Evolutionary conservation across 140 eudicot species (phyloP).

Genomic region (Oenanthe javanica): DNA sequence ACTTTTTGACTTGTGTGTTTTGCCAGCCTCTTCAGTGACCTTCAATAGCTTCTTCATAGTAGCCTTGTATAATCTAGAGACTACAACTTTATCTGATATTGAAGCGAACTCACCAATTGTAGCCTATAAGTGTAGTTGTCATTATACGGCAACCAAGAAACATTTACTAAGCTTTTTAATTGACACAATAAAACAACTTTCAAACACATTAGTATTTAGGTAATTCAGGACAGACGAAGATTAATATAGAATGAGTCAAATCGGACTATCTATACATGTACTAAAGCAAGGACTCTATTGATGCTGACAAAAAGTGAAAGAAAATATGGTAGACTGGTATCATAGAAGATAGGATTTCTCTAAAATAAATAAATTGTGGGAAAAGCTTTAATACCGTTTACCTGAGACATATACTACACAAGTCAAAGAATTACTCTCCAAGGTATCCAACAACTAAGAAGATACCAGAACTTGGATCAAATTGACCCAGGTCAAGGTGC

Average conservation of each 20-base stretch:
- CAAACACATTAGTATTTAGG: background rate
- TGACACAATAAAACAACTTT: background rate
- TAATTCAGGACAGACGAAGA: background rate
- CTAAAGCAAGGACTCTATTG: background rate
- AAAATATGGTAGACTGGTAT: background rate
- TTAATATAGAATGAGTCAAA: background rate
- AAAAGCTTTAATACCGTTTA: background rate
- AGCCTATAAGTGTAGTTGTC: slow-evolving; percentile 30
- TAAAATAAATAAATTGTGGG: background rate
- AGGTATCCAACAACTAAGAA: background rate
- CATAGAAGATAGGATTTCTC: background rate
- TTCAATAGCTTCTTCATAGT: slow-evolving; percentile 63
- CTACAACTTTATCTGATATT: slow-evolving; percentile 59
- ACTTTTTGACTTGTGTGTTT: slow-evolving; percentile 24
- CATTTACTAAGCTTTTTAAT: background rate
- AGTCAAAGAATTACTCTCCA: background rate
- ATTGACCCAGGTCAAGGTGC: background rate
- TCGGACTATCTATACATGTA: background rate
- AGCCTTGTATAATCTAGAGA: slow-evolving; percentile 39
- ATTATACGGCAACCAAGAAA: background rate
- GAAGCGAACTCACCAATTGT: slow-evolving; percentile 76
- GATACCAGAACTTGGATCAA: background rate
- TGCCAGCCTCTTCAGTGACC: slow-evolving; percentile 57
- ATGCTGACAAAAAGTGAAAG: background rate
- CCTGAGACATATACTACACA: background rate